These are phyloP conservation scores for Coelastrella sp. DNA, from an alignment of 139 green algal species.

Conservation along the genomic window DNA sequence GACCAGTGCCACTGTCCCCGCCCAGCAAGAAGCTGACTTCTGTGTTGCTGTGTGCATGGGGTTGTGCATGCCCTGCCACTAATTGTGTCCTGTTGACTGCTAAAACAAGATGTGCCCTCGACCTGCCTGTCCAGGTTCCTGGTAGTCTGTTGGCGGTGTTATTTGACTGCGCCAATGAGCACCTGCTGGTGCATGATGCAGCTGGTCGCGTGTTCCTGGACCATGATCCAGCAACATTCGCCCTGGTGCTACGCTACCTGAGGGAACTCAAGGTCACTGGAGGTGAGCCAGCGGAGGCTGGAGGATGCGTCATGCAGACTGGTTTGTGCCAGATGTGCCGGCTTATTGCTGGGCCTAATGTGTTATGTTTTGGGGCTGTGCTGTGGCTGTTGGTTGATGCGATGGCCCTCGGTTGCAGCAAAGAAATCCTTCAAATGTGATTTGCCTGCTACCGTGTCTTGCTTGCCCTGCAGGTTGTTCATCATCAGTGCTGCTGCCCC, in stretches of 20 bases:
- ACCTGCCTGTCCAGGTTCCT: background rate
- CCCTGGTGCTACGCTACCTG: conserved; percentile 43
- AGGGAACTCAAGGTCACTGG: conserved; percentile 18
- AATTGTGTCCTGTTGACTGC: background rate
- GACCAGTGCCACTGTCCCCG: too few species aligned
- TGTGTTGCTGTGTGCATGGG: too few species aligned
- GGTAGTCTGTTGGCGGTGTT: conserved; percentile 41
- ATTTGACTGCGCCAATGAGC: conserved; percentile 20
- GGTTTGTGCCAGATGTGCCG: too few species aligned
- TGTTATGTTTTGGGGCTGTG: background rate
- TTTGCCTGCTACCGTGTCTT: background rate
- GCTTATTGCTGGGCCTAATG: too few species aligned
- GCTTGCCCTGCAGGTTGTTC: background rate
- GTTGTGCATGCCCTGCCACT: background rate
- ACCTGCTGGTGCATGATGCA: conserved; percentile 1
- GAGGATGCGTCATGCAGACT: too few species aligned
- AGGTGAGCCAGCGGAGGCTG: background rate
- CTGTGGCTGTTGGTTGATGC: background rate
- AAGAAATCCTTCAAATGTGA: background rate
- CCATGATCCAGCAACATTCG: conserved; percentile 41
- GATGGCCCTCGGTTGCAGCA: too few species aligned
- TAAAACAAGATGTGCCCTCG: background rate
- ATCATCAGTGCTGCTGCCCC: conserved; percentile 25
- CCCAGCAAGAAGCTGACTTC: too few species aligned
- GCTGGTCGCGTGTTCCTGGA: conserved; percentile 43